Evolutionary conservation across 78 protist genomes (phyloP), one percentile per base, ranked within the genome.

Genomic region (Anaeramoeba flamelloides): DNA sequence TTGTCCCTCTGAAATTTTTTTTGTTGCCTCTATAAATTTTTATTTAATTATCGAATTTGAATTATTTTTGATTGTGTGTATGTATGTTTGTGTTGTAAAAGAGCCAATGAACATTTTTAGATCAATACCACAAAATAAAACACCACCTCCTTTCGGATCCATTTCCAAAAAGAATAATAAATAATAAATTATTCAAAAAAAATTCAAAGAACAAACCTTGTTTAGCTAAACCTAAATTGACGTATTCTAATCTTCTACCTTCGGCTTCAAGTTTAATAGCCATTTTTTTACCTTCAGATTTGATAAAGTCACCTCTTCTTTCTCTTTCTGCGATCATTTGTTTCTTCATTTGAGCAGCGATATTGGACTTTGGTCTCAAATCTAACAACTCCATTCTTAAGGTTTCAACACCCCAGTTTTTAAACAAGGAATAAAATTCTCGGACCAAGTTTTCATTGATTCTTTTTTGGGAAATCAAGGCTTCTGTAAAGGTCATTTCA

Each of bases 301-400:
- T 75, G 77, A 80, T 80, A 39, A 80, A 80, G 64, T 80, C 77
- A 2, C 77, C 77, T 1, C 77, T 39, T 4, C 83, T 1, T 38
- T n/a, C 33, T 3, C 83, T 39, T 77, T 81, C 83, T 1, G 83
- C 83, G 1, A 81, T 41, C 83, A 81, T 81, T 53, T 81, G 83
- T 77, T 81, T 81, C 76, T 81, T 81, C 78, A 81, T 81, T 8
- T 30, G 1, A 37, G 2, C 76, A 17, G 34, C 17, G 38, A 3
- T 1, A 4, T 8, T 81, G 34, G 2, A 2, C 1, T 74, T 12
- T 41, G 83, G 83, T 41, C 1, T 2, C 8, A 81, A 53, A 26
- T 81, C 83, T 33, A 69, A 76, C 8, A 81, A 77, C 40, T 81
- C 83, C 83, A 81, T 64, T 0, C 78, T 53, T 3, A 53, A 8